Conservation (phyloP, 768 basidiomycete species). For the Pleurotus salmoneostramineus region DNA sequence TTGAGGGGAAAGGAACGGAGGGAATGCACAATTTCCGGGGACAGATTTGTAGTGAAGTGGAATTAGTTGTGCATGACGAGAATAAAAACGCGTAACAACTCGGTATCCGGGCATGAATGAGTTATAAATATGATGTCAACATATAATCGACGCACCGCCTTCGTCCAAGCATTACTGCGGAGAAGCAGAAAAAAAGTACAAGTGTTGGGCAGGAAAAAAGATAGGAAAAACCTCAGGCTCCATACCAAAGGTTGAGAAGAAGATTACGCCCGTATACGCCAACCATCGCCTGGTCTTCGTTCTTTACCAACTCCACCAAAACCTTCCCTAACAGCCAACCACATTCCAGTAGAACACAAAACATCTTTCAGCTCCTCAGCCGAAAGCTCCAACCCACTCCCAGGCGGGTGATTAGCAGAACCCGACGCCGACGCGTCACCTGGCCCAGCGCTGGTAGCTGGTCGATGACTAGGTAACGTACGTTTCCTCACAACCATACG, state of each 20-base stretch:
- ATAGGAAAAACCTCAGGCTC: too few relatives aligned
- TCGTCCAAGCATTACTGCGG: background rate
- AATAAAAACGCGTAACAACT: too few relatives aligned
- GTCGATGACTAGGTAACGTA: slow-evolving; percentile 26
- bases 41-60: too few relatives aligned
- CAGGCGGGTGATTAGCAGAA: background rate
- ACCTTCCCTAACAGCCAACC: slow-evolving; percentile 90
- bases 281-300: slow-evolving; percentile 73
- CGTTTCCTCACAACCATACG: slow-evolving; percentile 50
- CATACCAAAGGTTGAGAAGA: background rate
- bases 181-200: background rate
- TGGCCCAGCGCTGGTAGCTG: background rate
- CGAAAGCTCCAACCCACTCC: slow-evolving; percentile 54
- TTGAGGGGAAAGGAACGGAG: too few relatives aligned
- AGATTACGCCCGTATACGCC: slow-evolving; percentile 61
- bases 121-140: too few relatives aligned
- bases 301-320: slow-evolving; percentile 87
- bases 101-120: too few relatives aligned
- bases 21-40: too few relatives aligned
- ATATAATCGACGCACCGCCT: background rate
- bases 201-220: too few relatives aligned
- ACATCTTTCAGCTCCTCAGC: slow-evolving; percentile 95
- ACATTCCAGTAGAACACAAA: slow-evolving; percentile 82
- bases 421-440: background rate
- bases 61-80: background rate